phyloP scores from a whole-genome alignment of 2,329 filamentous ascomycete species.

The Alternaria hordeiaustralica region DNA sequence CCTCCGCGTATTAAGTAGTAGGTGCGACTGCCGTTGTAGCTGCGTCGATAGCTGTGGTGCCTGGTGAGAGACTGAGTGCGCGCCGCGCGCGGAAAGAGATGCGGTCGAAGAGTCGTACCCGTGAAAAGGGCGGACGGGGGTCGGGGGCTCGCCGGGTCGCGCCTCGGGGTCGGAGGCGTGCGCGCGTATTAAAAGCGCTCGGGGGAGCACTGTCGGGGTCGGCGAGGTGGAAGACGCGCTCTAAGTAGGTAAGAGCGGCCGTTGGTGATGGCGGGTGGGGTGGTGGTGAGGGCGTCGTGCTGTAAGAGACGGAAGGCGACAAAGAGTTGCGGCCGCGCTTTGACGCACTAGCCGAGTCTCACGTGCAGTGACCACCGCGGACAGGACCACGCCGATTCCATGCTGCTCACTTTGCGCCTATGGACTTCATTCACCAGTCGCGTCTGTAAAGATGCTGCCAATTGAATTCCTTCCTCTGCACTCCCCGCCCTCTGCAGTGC shows the following conservation, averaged over 20 bases:
- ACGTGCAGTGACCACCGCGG: slow-evolving; percentile 1
- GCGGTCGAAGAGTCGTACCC: slow-evolving; percentile 33
- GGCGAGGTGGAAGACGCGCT: slow-evolving; percentile 41
- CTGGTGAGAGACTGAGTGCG: slow-evolving; percentile 30
- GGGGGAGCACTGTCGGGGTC: slow-evolving; percentile 32
- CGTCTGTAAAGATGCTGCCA: slow-evolving; percentile 29
- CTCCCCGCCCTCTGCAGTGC: slow-evolving; percentile 16
- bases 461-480: slow-evolving; percentile 20
- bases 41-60: slow-evolving; percentile 19
- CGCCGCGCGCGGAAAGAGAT: slow-evolving; percentile 42
- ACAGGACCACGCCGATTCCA: not conserved
- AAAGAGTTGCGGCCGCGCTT: slow-evolving; percentile 12
- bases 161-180: slow-evolving; percentile 28
- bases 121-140: slow-evolving; percentile 38
- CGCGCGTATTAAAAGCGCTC: slow-evolving; percentile 35
- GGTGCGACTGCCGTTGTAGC: slow-evolving; percentile 27
- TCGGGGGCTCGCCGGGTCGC: slow-evolving; percentile 36
- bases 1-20: slow-evolving; percentile 24
- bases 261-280: slow-evolving; percentile 36
- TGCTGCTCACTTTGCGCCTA: slow-evolving; percentile 19
- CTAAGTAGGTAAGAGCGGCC: slow-evolving; percentile 41
- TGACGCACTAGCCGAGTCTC: slow-evolving; percentile 20
- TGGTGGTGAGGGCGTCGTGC: slow-evolving; percentile 34
- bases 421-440: slow-evolving; percentile 13
- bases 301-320: slow-evolving; percentile 23